phyloP scores from a whole-genome alignment of 2,329 filamentous ascomycete species.

The Botrytis porri region DNA sequence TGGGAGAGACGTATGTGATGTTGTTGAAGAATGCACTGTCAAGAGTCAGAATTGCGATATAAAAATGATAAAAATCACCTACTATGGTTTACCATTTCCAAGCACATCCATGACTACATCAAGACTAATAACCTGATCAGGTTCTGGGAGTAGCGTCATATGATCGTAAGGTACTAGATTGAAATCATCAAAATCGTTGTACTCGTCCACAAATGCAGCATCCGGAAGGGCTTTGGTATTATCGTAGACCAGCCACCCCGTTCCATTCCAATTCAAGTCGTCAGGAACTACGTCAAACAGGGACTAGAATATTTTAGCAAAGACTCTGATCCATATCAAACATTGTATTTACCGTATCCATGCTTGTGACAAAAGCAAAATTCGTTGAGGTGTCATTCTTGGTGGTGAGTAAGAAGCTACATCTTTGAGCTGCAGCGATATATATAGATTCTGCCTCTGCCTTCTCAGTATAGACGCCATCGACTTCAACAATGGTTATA shows the following conservation, averaged over 20 bases:
- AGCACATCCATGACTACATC: slow-evolving; percentile 66
- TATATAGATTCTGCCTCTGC: slow-evolving; percentile 62
- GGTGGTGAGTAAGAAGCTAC: slow-evolving; percentile 60
- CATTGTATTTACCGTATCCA: slow-evolving; percentile 51
- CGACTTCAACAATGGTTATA: slow-evolving; percentile 69
- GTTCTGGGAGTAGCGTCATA: slow-evolving; percentile 55
- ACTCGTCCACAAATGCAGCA: slow-evolving; percentile 56
- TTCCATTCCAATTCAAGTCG: slow-evolving; percentile 65
- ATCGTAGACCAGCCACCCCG: slow-evolving; percentile 63
- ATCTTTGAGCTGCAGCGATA: slow-evolving; percentile 64
- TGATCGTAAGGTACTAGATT: slow-evolving; percentile 67
- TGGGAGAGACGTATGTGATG: slow-evolving; percentile 60
- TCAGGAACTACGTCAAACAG: slow-evolving; percentile 64
- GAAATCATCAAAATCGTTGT: slow-evolving; percentile 72
- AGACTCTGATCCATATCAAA: neutral
- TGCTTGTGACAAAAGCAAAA: slow-evolving; percentile 65
- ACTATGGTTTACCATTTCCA: slow-evolving; percentile 66
- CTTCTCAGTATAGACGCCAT: slow-evolving; percentile 63
- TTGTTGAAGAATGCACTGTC: slow-evolving; percentile 57
- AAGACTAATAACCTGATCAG: slow-evolving; percentile 62
- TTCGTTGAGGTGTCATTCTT: slow-evolving; percentile 60
- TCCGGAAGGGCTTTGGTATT: slow-evolving; percentile 45
- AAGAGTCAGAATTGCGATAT: slow-evolving; percentile 4
- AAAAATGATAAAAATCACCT: slow-evolving; percentile 30
- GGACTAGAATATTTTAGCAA: slow-evolving; percentile 41